Percentiles rank a stretch among this genome's conserved stretches.
Evolutionary conservation across 1,139 yeast species (phyloP).

Genomic region (Spathaspora jeffriesii): DNA sequence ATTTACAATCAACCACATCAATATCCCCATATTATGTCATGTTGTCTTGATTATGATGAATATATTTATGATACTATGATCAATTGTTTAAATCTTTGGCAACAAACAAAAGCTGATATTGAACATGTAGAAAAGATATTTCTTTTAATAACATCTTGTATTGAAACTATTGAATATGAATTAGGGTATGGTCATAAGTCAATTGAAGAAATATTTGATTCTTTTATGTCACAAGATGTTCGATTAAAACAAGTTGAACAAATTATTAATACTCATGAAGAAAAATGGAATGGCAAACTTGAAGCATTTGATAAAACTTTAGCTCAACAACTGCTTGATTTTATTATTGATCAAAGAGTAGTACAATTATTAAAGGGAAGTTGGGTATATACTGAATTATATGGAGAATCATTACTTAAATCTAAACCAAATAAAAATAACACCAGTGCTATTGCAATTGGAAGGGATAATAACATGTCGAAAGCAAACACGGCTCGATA

Average conservation of each 20-base stretch:
- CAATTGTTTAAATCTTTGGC: constrained; percentile 67
- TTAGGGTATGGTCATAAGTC: constrained; percentile 17
- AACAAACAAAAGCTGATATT: constrained; percentile 58
- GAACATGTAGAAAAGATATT: constrained; percentile 46
- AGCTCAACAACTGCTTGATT: constrained; percentile 63
- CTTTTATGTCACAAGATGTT: constrained; percentile 47
- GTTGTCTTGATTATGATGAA: constrained; percentile 55
- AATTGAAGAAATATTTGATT: constrained; percentile 47
- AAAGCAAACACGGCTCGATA: constrained; percentile 25
- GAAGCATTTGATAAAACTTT: constrained; percentile 52
- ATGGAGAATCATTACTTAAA: constrained; percentile 44
- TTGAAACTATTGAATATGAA: constrained; percentile 31
- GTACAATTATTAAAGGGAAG: constrained; percentile 74
- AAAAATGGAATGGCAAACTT: constrained; percentile 38
- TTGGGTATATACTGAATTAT: constrained; percentile 77
- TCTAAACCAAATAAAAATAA: constrained; percentile 14
- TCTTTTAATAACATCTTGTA: constrained; percentile 34
- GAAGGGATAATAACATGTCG: constrained; percentile 16
- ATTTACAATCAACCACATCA: constrained; percentile 33
- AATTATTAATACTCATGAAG: constrained; percentile 34
- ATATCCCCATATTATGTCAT: constrained; percentile 41
- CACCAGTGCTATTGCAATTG: background rate
- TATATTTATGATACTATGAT: constrained; percentile 58
- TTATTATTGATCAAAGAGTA: constrained; percentile 79
- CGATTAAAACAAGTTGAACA: constrained; percentile 56